phyloP scores from a whole-genome alignment of 2,329 filamentous ascomycete species.

The Hypoxylon sp. region DNA sequence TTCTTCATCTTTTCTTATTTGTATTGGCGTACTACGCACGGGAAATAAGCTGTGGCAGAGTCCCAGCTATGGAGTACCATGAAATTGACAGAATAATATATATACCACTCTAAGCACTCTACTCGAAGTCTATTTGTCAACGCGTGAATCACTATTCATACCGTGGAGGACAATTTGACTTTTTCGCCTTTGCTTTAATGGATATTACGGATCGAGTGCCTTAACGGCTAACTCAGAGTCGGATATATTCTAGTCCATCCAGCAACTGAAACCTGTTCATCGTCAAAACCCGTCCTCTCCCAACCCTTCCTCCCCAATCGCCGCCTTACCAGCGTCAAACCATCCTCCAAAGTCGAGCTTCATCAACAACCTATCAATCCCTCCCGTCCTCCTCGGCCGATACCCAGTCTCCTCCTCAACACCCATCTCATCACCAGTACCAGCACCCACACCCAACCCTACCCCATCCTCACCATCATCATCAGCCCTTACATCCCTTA shows the following conservation, averaged over 20 bases:
- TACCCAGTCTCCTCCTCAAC: constrained; percentile 67
- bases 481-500: constrained; percentile 37
- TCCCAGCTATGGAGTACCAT: constrained; percentile 20
- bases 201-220: not conserved
- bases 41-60: constrained; percentile 12
- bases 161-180: not conserved
- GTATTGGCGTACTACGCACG: constrained; percentile 16
- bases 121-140: not conserved
- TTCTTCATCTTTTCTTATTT: constrained; percentile 23
- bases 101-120: not conserved
- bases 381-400: constrained; percentile 79
- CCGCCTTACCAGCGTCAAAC: constrained; percentile 60
- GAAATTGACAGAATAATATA: constrained; percentile 10
- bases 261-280: not conserved
- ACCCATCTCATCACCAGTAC: constrained; percentile 24
- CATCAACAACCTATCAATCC: constrained; percentile 89
- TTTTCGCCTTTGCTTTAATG: not conserved
- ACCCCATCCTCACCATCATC: constrained; percentile 33
- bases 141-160: not conserved
- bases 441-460: constrained; percentile 38
- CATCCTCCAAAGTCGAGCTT: constrained; percentile 83
- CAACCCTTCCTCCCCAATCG: constrained; percentile 15
- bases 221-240: not conserved
- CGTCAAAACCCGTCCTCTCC: constrained; percentile 39
- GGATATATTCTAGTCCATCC: not conserved